A percentile compares a stretch with the other conserved stretches of the same genome.
These are phyloP conservation scores for Stachybotrys echinatus DNA, from an alignment of 2,329 filamentous ascomycete genomes.

Conservation along the genomic window DNA sequence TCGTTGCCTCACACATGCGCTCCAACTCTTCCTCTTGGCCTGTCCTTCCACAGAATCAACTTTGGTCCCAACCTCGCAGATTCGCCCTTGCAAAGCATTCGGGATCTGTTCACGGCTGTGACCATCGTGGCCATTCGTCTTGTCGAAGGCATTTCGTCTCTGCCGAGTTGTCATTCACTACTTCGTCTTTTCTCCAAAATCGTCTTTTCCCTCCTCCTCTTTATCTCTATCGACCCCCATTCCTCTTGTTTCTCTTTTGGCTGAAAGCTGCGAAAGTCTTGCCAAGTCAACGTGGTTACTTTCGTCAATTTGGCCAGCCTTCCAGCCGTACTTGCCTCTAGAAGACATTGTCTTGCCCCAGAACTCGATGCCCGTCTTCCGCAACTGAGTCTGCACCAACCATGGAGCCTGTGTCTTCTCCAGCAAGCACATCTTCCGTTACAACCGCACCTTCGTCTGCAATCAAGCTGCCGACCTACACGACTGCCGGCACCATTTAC, in stretches of 20 bases:
- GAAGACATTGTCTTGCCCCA: not conserved
- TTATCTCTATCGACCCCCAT: not conserved
- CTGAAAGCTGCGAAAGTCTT: not conserved
- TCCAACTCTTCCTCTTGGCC: too few species aligned
- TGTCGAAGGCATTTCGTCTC: not conserved
- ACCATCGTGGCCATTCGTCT: not conserved
- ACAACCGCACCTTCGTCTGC: slow-evolving; percentile 14
- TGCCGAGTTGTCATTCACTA: not conserved
- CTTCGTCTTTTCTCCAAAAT: not conserved
- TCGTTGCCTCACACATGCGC: too few species aligned
- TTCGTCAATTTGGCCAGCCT: not conserved
- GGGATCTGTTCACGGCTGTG: not conserved
- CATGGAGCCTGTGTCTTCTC: slow-evolving; percentile 25
- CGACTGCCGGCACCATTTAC: slow-evolving; percentile 52
- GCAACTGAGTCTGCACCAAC: not conserved
- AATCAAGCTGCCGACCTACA: slow-evolving; percentile 39
- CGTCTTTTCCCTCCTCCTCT: not conserved
- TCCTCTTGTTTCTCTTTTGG: not conserved
- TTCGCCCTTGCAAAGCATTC: not conserved
- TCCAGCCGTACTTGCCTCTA: not conserved
- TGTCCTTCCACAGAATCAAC: not conserved
- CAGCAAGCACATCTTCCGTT: slow-evolving; percentile 14
- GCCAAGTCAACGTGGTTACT: not conserved
- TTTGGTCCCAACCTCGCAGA: not conserved
- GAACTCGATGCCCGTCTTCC: not conserved